Percentiles rank a stretch among this genome's conserved stretches.
phyloP scores from a whole-genome alignment of 192 early-diverging fungal genomes.

The Gonapodya prolifera region DNA sequence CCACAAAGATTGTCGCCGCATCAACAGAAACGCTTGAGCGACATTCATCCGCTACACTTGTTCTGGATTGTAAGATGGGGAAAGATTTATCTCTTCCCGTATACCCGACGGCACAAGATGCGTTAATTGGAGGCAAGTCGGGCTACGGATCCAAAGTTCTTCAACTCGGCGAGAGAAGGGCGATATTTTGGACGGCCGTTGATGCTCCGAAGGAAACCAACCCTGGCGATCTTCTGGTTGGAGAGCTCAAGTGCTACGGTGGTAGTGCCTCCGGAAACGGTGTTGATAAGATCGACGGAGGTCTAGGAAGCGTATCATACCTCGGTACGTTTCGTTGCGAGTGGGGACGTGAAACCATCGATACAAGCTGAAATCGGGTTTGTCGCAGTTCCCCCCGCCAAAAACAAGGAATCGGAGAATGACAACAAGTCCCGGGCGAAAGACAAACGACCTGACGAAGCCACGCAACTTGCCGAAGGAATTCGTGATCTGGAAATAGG shows the following conservation, averaged over 20 bases:
- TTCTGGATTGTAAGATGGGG: not conserved
- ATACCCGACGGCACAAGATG: not conserved
- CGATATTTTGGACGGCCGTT: constrained; percentile 44
- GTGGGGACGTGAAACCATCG: too few relatives aligned
- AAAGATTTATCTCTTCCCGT: not conserved
- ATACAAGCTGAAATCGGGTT: too few relatives aligned
- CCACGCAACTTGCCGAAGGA: constrained; percentile 41
- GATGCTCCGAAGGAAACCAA: constrained; percentile 53
- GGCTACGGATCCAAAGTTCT: constrained; percentile 13
- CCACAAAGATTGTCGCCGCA: not conserved
- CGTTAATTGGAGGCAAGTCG: not conserved
- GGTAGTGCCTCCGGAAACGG: constrained; percentile 25
- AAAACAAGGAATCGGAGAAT: constrained; percentile 17
- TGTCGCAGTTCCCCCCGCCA: constrained; percentile 6
- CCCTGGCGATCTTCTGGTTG: constrained; percentile 68
- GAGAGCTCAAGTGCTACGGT: constrained; percentile 42
- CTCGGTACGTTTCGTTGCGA: not conserved
- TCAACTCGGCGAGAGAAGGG: constrained; percentile 29
- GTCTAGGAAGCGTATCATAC: not conserved
- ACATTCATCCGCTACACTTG: not conserved
- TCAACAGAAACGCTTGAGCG: not conserved
- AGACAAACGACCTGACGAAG: constrained; percentile 28
- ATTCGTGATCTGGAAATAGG: constrained; percentile 66
- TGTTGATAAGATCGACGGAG: constrained; percentile 20
- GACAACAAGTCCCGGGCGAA: constrained; percentile 20